Conservation (phyloP, 768 basidiomycete genomes). For the Zangia roseola region DNA sequence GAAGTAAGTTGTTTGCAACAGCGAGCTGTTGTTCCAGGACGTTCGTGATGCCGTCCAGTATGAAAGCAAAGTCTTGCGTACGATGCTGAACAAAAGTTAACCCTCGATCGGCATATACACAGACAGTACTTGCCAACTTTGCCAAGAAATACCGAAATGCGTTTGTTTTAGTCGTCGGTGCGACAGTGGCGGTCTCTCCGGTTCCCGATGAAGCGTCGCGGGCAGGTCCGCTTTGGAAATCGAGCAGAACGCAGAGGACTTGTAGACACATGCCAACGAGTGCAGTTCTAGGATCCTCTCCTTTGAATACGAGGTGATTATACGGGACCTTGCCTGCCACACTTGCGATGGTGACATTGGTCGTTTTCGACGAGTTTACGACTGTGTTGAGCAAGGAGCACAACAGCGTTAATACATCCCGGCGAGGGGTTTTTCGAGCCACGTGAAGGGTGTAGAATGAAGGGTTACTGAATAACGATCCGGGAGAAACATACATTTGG, state of each 20-base stretch:
- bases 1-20: conserved; percentile 70
- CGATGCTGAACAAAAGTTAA: conserved; percentile 62
- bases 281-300: conserved; percentile 73
- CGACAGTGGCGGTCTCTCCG: conserved; percentile 42
- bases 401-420: conserved; percentile 85
- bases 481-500: conserved; percentile 81
- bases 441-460: conserved; percentile 77
- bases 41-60: conserved; percentile 67
- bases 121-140: conserved; percentile 58
- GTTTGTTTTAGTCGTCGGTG: conserved; percentile 71
- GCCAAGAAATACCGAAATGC: conserved; percentile 90
- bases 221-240: conserved; percentile 78
- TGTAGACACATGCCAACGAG: conserved; percentile 78
- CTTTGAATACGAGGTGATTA: conserved; percentile 87
- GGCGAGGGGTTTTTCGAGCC: conserved; percentile 71
- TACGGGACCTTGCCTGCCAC: conserved; percentile 83
- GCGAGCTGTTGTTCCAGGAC: conserved; percentile 77
- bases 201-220: conserved; percentile 46
- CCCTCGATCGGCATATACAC: conserved; percentile 2
- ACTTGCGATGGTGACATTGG: conserved; percentile 54
- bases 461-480: conserved; percentile 66
- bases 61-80: conserved; percentile 82
- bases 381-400: conserved; percentile 93
- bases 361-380: conserved; percentile 62
- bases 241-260: conserved; percentile 70